Evolutionary conservation across 1,284 basidiomycete genomes (phyloP).

Genomic region (Ustilago sp.): DNA sequence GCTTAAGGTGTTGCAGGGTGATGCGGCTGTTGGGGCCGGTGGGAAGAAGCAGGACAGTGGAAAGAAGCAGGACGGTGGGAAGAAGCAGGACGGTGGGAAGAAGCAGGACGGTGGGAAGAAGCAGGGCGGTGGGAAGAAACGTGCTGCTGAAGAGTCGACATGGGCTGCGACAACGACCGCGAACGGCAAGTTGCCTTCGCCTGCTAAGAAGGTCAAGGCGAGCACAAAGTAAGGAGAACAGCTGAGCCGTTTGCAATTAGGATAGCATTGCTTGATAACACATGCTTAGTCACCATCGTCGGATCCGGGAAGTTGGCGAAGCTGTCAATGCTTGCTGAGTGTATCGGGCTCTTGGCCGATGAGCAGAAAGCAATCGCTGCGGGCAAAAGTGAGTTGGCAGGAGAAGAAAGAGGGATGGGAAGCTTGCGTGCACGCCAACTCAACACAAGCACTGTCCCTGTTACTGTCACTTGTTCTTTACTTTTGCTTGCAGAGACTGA

Average conservation of each 20-base stretch:
- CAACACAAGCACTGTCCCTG: no score
- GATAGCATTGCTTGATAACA: background rate
- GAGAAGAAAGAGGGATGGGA: conserved; percentile 1
- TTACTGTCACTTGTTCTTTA: background rate
- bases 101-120: conserved; percentile 25
- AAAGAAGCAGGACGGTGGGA: conserved; percentile 39
- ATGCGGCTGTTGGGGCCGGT: conserved; percentile 20
- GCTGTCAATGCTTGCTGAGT: background rate
- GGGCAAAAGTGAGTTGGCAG: background rate
- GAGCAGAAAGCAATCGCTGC: background rate
- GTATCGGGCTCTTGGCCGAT: background rate
- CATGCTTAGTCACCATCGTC: background rate
- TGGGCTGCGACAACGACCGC: background rate
- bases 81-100: conserved; percentile 49
- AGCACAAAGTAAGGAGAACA: conserved; percentile 20
- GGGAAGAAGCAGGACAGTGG: conserved; percentile 15
- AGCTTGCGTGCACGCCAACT: background rate
- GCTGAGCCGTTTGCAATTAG: background rate
- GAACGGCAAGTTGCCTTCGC: conserved; percentile 16
- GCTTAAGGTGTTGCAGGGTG: conserved; percentile 57
- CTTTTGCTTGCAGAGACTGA: no score
- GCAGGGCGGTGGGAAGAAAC: conserved; percentile 28
- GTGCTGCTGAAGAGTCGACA: conserved; percentile 23
- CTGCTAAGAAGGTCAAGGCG: conserved; percentile 51
- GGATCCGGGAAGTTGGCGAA: background rate